These are phyloP conservation scores for Penicillium manginii DNA, from an alignment of 495 filamentous ascomycete species.

Conservation along the genomic window DNA sequence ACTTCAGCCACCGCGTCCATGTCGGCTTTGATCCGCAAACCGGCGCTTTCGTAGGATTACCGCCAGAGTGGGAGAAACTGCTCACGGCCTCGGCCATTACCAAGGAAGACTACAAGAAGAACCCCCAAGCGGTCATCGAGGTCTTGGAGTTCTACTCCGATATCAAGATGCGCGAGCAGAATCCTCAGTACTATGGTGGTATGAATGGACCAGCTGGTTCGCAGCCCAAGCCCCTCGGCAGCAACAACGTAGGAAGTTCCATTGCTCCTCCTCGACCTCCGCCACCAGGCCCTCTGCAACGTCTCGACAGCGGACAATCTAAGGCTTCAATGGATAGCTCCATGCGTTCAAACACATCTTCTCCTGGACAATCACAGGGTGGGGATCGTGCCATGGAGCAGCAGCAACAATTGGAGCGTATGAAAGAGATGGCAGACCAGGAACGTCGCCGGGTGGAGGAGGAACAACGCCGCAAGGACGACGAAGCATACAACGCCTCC, in stretches of 20 bases:
- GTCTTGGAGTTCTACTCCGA: slow-evolving; percentile 98
- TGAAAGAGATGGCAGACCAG: slow-evolving; percentile 55
- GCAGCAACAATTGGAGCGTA: slow-evolving; percentile 47
- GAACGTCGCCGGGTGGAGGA: slow-evolving; percentile 57
- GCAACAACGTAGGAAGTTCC: slow-evolving; percentile 58
- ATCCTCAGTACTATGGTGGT: slow-evolving; percentile 76
- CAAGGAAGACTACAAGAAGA: slow-evolving; percentile 95
- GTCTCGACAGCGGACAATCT: slow-evolving; percentile 47
- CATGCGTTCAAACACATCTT: slow-evolving; percentile 38
- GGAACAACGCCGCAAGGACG: slow-evolving; percentile 62
- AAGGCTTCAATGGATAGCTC: slow-evolving; percentile 31
- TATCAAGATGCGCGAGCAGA: slow-evolving; percentile 82
- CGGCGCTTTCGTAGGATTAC: slow-evolving; percentile 90
- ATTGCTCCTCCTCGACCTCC: slow-evolving; percentile 80
- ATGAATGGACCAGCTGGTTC: slow-evolving; percentile 57
- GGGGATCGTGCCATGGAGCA: slow-evolving; percentile 46
- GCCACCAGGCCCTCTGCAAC: slow-evolving; percentile 56
- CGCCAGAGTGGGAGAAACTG: slow-evolving; percentile 94
- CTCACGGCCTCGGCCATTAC: slow-evolving; percentile 95
- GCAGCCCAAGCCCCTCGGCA: slow-evolving; percentile 46
- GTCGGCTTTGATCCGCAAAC: slow-evolving; percentile 95
- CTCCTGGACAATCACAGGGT: slow-evolving; percentile 40
- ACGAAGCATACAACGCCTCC: slow-evolving; percentile 85
- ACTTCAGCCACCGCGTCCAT: slow-evolving; percentile 94
- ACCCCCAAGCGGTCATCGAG: slow-evolving; percentile 97